Evolutionary conservation across 164 flowering plant genomes (phyloP), one percentile per base, ranked within the genome.

Genomic region (Tetrastigma voinierianum): DNA sequence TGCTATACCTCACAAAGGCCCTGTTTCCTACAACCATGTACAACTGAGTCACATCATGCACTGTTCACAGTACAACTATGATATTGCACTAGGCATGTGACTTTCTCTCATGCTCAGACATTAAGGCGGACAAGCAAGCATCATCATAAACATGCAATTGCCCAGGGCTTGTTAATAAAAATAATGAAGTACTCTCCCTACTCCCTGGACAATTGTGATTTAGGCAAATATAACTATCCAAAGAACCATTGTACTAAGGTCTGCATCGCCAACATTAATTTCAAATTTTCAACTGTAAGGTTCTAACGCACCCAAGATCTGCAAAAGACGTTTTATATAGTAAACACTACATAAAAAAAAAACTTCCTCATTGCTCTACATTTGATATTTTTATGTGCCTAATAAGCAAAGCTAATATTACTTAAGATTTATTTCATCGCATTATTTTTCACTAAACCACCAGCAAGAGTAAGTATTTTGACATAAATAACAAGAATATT

Each of bases 131-230:
- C 61, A 89, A 73, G 76, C 61, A 76, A 46, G 72, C 64, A 68
- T 81, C 78, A 57, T 84, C 83, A 82, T 86, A 86, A 65, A 78
- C 67, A 59, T 80, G 81, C 75, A 93, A 62, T 23, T 86, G 81
- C 63, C 98, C 98, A 43, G 96, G 96, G 72, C 76, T 93, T 66
- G 94, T 84, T 79, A 93, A 74, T 51, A 90, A 68, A 79, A 87
- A 84, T 13, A 88, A 79, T 55, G 78, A 66, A 57, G 71, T 77
- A 43, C 64, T 68, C 15, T 70, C 53, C 60, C 54, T 61, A 65
- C 72, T 77, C 66, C 67, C 73, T 12, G 53, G 58, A 43, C 84
- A 84, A 55, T n/a, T n/a, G n/a, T n/a, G 70, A 70, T 65, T 66
- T 72, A 44, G 90, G 87, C 59, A 84, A 84, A 61, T 24, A 84